A percentile compares a stretch with the other conserved stretches of the same genome.
Evolutionary conservation across 228 moss, liverwort and hornwort species (phyloP).

Genomic region (Sphagnum fallax): DNA sequence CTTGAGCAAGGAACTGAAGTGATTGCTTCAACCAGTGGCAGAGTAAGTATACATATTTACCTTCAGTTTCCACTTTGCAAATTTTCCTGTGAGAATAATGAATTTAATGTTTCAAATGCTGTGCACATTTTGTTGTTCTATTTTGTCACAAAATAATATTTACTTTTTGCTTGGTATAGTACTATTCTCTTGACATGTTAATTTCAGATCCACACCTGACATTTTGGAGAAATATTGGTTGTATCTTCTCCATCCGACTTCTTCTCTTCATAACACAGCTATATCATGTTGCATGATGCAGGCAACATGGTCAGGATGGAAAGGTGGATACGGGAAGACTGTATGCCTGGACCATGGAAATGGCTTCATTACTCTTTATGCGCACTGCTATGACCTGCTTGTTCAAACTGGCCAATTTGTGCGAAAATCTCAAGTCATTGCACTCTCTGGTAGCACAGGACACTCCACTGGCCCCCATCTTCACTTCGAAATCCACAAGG

Average conservation of each 20-base stretch:
- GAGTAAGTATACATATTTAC: slow-evolving; percentile 3
- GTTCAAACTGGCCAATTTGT: slow-evolving; percentile 29
- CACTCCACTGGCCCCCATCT: slow-evolving; percentile 41
- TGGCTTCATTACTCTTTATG: slow-evolving; percentile 32
- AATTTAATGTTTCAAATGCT: no score
- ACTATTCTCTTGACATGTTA: no score
- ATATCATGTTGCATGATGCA: not conserved
- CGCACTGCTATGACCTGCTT: slow-evolving; percentile 31
- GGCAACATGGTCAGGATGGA: slow-evolving; percentile 40
- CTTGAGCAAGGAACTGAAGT: slow-evolving; percentile 34
- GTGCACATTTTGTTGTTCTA: no score
- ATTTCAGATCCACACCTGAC: no score
- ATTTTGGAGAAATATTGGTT: no score
- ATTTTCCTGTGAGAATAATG: no score
- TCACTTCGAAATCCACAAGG: slow-evolving; percentile 43
- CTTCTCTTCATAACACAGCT: no score
- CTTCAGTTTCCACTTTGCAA: no score
- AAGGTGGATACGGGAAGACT: slow-evolving; percentile 40
- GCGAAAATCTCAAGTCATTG: slow-evolving; percentile 33
- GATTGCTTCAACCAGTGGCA: slow-evolving; percentile 36
- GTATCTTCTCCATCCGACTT: no score
- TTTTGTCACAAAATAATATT: no score
- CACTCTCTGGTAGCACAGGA: slow-evolving; percentile 30
- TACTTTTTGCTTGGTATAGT: no score
- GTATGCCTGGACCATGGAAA: slow-evolving; percentile 41